These are phyloP conservation scores for Calamus simplicifolius DNA, from an alignment of 176 grass and related monocot genomes.

Conservation along the genomic window DNA sequence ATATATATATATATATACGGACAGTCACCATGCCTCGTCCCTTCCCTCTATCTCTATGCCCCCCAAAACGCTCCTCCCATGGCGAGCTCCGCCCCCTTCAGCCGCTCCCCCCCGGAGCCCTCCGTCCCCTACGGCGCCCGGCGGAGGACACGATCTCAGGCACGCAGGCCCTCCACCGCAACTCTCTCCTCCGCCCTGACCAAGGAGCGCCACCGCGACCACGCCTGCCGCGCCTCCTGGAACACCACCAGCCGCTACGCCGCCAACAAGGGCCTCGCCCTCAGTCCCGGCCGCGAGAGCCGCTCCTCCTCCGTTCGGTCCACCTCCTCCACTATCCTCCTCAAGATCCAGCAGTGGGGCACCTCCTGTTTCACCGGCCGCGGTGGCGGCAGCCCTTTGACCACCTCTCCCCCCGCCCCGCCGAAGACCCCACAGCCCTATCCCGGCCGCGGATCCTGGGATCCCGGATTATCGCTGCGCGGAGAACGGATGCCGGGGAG, in stretches of 20 bases:
- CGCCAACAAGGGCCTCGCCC: neutral
- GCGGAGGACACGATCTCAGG: too few relatives aligned
- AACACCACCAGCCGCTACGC: too few relatives aligned
- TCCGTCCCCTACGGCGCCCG: too few relatives aligned
- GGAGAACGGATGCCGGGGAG: neutral
- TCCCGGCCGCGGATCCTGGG: neutral
- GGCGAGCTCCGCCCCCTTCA: too few relatives aligned
- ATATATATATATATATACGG: too few relatives aligned
- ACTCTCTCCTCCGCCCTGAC: slow-evolving; percentile 26
- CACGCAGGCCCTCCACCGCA: neutral
- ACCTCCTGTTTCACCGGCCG: slow-evolving; percentile 6
- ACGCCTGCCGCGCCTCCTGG: neutral
- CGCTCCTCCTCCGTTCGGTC: neutral
- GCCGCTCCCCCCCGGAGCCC: too few relatives aligned
- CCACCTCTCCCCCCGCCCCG: neutral
- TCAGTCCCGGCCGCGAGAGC: slow-evolving; percentile 5
- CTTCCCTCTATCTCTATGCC: too few relatives aligned
- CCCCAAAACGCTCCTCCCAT: too few relatives aligned
- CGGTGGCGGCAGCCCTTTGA: neutral
- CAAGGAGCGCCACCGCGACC: slow-evolving; percentile 15
- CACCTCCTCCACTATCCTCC: neutral
- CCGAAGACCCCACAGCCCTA: neutral
- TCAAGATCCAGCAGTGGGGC: slow-evolving; percentile 13
- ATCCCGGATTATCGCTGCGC: neutral
- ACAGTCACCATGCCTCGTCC: too few relatives aligned